Evolutionary conservation across 2,329 filamentous ascomycete genomes (phyloP), one percentile per base, ranked within the genome.

Genomic region (Massarina eburnea): DNA sequence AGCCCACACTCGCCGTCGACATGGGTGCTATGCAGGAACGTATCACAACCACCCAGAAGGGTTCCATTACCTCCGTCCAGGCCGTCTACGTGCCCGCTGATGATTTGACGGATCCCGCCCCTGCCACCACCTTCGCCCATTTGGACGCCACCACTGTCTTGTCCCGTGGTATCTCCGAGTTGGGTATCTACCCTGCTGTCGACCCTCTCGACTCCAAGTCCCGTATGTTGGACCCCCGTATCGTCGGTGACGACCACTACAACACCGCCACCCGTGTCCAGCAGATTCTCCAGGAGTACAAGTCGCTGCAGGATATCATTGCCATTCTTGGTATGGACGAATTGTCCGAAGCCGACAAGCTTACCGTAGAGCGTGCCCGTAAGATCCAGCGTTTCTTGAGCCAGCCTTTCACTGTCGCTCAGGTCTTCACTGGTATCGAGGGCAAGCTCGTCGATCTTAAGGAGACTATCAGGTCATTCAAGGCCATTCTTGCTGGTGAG

Each of bases 261-360:
- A 76, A 91, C 55, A 92, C 85, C 68, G 94, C 94, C 75, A 89
- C 88, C 75, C 86, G 86, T 68, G 94, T 99, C 72, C 94, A 99
- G 83, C 91, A 96, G 81, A 97, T 96, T 79, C 87, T 99, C 74
- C 94, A 99, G 81, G 94, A 97, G 84, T 99, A 99, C 89, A 97
- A 97, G 89, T 97, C 92, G 59, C 90, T 99, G 64, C 94, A 99
- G 82, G 94, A 99, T 82, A 99, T 99, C 86, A 96, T 96, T 83
- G 94, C 94, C 78, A 99, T 99, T 91, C 80, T 97, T 75, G 92
- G 92, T 87, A 97, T 99, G 94, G 94, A 99, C 78, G 94, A 99
- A 77, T 80, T 99, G 79, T 97, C 94, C 59, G 94, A 97, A 83
- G 88, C 89, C 69, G 94, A 99, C 79, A 96, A 99, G 88, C 86